Evolutionary conservation across 768 basidiomycete genomes (phyloP), one percentile per base, ranked within the genome.

Genomic region (Tylopilus rubrobrunneus): DNA sequence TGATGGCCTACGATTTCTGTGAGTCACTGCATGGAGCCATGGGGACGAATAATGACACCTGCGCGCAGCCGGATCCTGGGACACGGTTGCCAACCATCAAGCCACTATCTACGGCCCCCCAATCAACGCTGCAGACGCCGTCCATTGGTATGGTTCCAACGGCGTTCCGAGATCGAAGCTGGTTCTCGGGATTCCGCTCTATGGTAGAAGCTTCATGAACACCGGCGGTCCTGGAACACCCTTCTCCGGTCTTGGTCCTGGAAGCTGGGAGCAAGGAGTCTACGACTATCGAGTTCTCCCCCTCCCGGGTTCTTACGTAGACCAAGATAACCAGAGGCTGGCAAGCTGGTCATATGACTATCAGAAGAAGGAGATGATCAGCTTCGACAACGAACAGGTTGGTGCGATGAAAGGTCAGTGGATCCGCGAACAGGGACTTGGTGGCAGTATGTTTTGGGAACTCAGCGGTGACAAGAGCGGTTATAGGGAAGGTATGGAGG

Each of bases 391-490:
- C 41, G 87, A 86, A 51, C 72, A 80, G 21, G 78, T 89, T 2
- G 91, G 79, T 3, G 67, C 69, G 48, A 78, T 79, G 79, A 94
- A 95, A 69, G 91, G 89, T 14, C 77, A 79, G 53, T 98, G 87
- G 74, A 93, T 98, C 65, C 75, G 74, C 62, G 77, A 80, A 34
- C 81, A 87, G 64, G 81, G 82, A 0, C 73, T 98, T 5, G 91
- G 89, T 7, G 97, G 97, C 0, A 89, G 87, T 51, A 99, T 99
- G 97, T 87, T 87, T 61, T 93, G 91, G 92, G 92, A 95, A 68
- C 75, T 96, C 40, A 88, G 86, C 60, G 92, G 91, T 3, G 96
- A 98, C 72, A 92, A 92, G 67, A 82, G 82, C 1, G 72, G 73
- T 5, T 61, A 68, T 29, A 79, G 88, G 48, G 82, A 87, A 37